These are phyloP conservation scores for Yamadazyma olivae DNA, from an alignment of 805 yeast species.

Conservation along the genomic window DNA sequence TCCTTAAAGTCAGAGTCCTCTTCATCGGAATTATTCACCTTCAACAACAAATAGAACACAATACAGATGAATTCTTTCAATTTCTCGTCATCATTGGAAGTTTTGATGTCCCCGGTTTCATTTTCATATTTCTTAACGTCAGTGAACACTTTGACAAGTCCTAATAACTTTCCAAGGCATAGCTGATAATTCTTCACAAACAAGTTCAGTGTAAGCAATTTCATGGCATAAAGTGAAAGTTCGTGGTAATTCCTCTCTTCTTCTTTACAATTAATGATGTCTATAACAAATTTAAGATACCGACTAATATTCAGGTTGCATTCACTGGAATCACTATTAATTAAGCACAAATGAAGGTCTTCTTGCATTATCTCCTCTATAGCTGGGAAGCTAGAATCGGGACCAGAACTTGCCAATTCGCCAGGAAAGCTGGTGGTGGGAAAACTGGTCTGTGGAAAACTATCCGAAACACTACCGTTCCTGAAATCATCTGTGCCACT, in stretches of 20 bases:
- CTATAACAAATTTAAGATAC: slow-evolving; percentile 31
- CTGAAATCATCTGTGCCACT: too few relatives aligned
- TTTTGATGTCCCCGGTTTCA: slow-evolving; percentile 2
- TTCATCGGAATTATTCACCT: slow-evolving; percentile 21
- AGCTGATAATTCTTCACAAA: slow-evolving; percentile 33
- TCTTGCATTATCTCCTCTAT: slow-evolving; percentile 3
- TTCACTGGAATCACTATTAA: slow-evolving; percentile 37
- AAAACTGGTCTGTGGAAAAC: neutral
- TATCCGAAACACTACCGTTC: too few relatives aligned
- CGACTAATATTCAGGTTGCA: slow-evolving; percentile 37
- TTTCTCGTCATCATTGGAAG: slow-evolving; percentile 7
- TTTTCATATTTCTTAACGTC: slow-evolving; percentile 8
- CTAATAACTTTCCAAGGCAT: slow-evolving; percentile 37
- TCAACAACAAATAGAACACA: slow-evolving; percentile 28
- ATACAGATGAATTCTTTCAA: slow-evolving; percentile 36
- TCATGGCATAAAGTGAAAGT: slow-evolving; percentile 31
- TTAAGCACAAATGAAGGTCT: slow-evolving; percentile 14
- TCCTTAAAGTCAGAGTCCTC: slow-evolving; percentile 16
- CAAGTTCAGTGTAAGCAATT: slow-evolving; percentile 34
- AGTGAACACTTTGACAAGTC: slow-evolving; percentile 28
- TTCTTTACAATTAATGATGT: slow-evolving; percentile 16
- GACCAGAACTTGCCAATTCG: neutral
- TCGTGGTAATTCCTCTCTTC: slow-evolving; percentile 22
- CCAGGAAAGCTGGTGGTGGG: neutral
- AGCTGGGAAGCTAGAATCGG: slow-evolving; percentile 6